Evolutionary conservation across 495 filamentous ascomycete species (phyloP).

Genomic region (Tuber borchii): DNA sequence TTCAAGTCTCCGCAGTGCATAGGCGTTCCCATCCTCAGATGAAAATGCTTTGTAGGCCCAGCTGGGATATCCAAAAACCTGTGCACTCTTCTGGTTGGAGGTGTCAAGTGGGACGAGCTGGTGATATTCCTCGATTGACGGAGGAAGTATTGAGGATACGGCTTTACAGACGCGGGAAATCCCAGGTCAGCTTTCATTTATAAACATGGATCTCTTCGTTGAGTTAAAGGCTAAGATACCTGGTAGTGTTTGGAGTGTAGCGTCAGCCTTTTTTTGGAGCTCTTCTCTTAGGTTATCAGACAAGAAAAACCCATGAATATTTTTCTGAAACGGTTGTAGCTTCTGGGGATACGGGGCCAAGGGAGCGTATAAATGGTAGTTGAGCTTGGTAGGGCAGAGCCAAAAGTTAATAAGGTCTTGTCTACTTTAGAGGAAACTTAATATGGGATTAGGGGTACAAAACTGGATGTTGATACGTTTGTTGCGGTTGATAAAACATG

Average conservation of each 20-base stretch:
- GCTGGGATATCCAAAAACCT: slow-evolving; percentile 74
- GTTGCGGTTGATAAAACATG: slow-evolving; percentile 49
- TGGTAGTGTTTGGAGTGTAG: slow-evolving; percentile 73
- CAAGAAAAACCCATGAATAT: slow-evolving; percentile 83
- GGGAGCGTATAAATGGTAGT: slow-evolving; percentile 86
- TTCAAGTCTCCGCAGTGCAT: slow-evolving; percentile 79
- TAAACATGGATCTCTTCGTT: neutral
- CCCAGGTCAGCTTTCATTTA: slow-evolving; percentile 22
- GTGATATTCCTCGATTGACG: slow-evolving; percentile 78
- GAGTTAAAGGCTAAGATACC: slow-evolving; percentile 50
- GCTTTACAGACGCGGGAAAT: slow-evolving; percentile 21
- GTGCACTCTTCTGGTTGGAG: slow-evolving; percentile 64
- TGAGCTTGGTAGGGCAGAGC: slow-evolving; percentile 49
- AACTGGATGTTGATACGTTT: slow-evolving; percentile 62
- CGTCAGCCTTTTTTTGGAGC: slow-evolving; percentile 79
- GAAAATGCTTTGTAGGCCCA: slow-evolving; percentile 97
- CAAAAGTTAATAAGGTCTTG: slow-evolving; percentile 24
- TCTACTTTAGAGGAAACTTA: neutral
- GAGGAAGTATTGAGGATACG: slow-evolving; percentile 47
- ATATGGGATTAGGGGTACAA: slow-evolving; percentile 40
- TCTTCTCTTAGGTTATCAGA: slow-evolving; percentile 77
- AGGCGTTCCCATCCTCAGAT: slow-evolving; percentile 73
- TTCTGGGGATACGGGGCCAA: slow-evolving; percentile 74
- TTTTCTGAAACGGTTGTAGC: slow-evolving; percentile 71
- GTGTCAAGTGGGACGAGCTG: slow-evolving; percentile 86